Base-by-base conservation (phyloP, 768 basidiomycete genomes). In the Cyclocybe aegerita region DNA sequence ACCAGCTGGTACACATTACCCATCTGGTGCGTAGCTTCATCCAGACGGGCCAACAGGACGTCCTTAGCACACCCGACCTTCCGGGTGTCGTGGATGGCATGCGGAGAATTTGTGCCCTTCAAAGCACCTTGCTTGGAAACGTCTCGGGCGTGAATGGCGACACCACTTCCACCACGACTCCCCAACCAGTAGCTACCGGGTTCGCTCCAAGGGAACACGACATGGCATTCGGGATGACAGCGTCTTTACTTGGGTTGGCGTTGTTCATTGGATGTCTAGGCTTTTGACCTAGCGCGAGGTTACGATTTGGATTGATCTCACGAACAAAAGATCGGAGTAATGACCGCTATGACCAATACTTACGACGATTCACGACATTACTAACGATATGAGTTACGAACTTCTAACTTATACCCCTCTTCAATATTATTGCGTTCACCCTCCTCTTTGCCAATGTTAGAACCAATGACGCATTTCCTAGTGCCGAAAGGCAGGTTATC, bases 11-110 rank as follows among this genome's bases (percentile, higher is more conserved):
- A 45, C 33, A 34, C 4, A 33, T 23, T n/a, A 29, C 37, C 8
- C 31, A 5, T 31, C 17, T n/a, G 15, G 2, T 12, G 40, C 16
- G 29, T 40, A 83, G 82, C 63, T 85, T 85, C 65, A 71, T 75
- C 50, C 62, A 71, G 57, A 86, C 84, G 0, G 79, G 79, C 49
- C 84, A 86, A 60, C 73, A 79, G 4, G 69, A 72, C 23, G 68
- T 82, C 17, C 65, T 85, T 15, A 68, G 76, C 49, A 70, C 75
- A 4, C 56, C 71, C 6, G 63, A 81, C 57, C 68, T 82, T 3
- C 78, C 82, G 4, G 60, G 64, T 7, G 65, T 84, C 34, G 65
- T 86, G 10, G 64, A 65, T 9, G 79, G 77, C 32, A 75, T 85
- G 60, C 72, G 75, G 35, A 67, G 70, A 17, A 69, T 83, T 23